These are phyloP conservation scores for Nematocida sp. DNA, from an alignment of 371 early-diverging fungal genomes.

Conservation along the genomic window DNA sequence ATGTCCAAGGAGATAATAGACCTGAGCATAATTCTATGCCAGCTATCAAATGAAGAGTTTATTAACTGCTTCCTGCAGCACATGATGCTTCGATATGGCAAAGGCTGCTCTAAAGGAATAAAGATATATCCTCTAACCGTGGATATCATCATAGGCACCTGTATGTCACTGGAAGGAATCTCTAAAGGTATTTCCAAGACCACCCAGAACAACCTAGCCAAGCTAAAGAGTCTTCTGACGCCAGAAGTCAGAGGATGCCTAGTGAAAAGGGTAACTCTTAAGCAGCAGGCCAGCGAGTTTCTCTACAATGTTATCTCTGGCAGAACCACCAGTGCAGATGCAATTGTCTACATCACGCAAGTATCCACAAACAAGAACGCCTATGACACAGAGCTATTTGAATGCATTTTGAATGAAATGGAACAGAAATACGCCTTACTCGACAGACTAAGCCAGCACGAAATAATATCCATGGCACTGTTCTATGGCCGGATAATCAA, in stretches of 20 bases:
- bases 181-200: slow-evolving; percentile 30
- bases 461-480: slow-evolving; percentile 30
- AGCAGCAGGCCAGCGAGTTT: slow-evolving; percentile 49
- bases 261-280: slow-evolving; percentile 22
- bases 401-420: slow-evolving; percentile 39
- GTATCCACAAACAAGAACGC: slow-evolving; percentile 50
- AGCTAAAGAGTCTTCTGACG: slow-evolving; percentile 41
- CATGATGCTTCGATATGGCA: slow-evolving; percentile 38
- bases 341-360: slow-evolving; percentile 47
- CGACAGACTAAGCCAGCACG: slow-evolving; percentile 29
- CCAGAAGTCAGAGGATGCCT: slow-evolving; percentile 37
- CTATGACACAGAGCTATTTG: slow-evolving; percentile 47
- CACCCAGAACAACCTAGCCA: slow-evolving; percentile 3
- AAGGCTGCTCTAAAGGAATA: slow-evolving; percentile 38
- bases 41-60: slow-evolving; percentile 46
- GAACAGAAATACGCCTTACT: slow-evolving; percentile 32
- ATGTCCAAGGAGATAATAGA: slow-evolving; percentile 37
- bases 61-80: slow-evolving; percentile 35
- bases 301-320: slow-evolving; percentile 45
- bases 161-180: slow-evolving; percentile 29
- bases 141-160: slow-evolving; percentile 40
- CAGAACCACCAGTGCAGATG: slow-evolving; percentile 39
- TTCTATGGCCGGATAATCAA: slow-evolving; percentile 45
- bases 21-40: slow-evolving; percentile 20
- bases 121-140: slow-evolving; percentile 42